A percentile compares a stretch with the other conserved stretches of the same genome.
Conservation (phyloP, 23 red algal genomes). For the Gracilariopsis chorda region DNA sequence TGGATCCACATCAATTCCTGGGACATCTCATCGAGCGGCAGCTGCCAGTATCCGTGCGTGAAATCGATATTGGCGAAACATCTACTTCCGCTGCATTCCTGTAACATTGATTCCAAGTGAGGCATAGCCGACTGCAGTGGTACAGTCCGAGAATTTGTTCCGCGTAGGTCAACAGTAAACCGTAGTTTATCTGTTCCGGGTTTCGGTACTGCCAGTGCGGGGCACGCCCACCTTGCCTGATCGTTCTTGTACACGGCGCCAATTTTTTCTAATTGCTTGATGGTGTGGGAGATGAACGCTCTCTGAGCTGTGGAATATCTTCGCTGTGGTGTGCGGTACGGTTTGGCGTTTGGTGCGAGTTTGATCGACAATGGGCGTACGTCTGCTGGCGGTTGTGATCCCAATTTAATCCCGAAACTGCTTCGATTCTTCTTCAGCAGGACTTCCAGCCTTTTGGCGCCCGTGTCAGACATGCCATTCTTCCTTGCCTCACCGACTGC, state of each 20-base stretch:
- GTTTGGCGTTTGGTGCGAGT: background rate
- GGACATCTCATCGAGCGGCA: background rate
- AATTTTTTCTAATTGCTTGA: background rate
- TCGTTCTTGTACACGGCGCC: constrained; percentile 7
- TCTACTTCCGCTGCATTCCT: background rate
- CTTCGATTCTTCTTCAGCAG: background rate
- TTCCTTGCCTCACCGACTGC: background rate
- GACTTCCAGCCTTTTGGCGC: background rate
- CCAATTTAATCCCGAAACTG: constrained; percentile 10
- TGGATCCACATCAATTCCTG: background rate
- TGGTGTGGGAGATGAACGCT: background rate
- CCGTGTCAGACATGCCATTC: background rate
- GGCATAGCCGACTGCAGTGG: constrained; percentile 1
- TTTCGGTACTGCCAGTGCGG: constrained; percentile 11
- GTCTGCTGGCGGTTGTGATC: background rate
- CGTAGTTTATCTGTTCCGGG: background rate
- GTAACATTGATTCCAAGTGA: background rate
- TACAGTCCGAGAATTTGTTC: background rate
- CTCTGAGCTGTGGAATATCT: background rate
- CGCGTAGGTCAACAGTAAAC: background rate
- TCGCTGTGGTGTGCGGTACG: background rate
- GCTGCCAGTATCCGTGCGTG: constrained; percentile 12
- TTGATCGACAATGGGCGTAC: background rate
- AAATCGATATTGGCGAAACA: background rate
- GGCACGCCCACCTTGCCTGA: background rate